These are phyloP conservation scores for Opeltia flavorubescens DNA, from an alignment of 495 filamentous ascomycete species.

Conservation along the genomic window DNA sequence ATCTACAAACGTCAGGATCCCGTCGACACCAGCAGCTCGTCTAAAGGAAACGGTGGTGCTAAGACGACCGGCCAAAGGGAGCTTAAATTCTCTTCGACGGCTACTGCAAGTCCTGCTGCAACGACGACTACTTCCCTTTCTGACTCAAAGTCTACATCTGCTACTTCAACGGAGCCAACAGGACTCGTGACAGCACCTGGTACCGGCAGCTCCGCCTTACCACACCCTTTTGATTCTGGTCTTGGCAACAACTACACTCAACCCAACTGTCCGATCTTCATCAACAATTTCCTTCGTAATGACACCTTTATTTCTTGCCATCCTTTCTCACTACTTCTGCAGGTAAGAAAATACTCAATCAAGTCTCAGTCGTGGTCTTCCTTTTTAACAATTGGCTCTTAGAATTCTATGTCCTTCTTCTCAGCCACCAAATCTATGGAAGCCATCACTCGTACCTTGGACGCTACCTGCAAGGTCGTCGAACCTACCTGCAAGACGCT, in stretches of 20 bases:
- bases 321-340: conserved; percentile 60
- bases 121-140: not conserved
- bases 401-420: conserved; percentile 67
- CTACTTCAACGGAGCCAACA: conserved; percentile 6
- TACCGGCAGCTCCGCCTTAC: conserved; percentile 32
- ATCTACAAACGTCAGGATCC: not conserved
- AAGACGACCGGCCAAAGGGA: not conserved
- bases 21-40: not conserved
- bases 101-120: not conserved
- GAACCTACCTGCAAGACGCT: conserved; percentile 41
- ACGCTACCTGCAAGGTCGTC: conserved; percentile 54
- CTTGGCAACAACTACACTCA: conserved; percentile 56
- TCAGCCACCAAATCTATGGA: conserved; percentile 48
- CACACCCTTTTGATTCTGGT: conserved; percentile 57
- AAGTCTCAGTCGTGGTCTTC: too few species aligned
- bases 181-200: conserved; percentile 16
- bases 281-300: conserved; percentile 49
- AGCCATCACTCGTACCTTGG: conserved; percentile 52
- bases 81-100: conserved; percentile 1
- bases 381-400: not conserved
- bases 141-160: not conserved
- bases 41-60: not conserved
- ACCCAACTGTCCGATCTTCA: conserved; percentile 49
- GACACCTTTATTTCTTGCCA: conserved; percentile 52
- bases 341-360: too few species aligned